Base-by-base conservation (phyloP, 768 basidiomycete genomes). In the Psilocybe cyanescens region DNA sequence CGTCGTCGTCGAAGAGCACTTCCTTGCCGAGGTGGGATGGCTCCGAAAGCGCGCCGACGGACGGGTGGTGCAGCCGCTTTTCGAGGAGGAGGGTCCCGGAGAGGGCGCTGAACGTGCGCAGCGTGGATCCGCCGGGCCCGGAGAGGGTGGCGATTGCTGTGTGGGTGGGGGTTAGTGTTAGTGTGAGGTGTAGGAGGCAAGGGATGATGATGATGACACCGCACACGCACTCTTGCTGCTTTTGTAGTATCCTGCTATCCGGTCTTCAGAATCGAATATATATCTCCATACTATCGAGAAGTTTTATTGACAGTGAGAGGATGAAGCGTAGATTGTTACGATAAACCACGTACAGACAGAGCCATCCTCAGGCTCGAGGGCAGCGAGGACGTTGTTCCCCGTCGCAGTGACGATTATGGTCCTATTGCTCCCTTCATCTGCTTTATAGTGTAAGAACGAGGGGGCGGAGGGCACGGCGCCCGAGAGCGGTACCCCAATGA, bases 361-460 rank as follows among this genome's bases (percentile, higher is more conserved):
- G 1, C 95, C 94, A 66, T 89, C 83, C 8, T 79, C 77, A 6
- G 84, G 81, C 68, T 89, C 81, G 59, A 97, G 65, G 0, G 86
- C 91, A 1, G 89, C 93, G 28, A 97, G 75, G 0, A 96, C 88
- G 73, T 95, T 96, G 68, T 81, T 90, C 41, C 71, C 73, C 0
- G 92, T 93, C 1, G 86, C 86, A 2, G 86, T 83, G 41, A 93
- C 69, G 17, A 94, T 70, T n/a, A 88, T 63, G 62, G 79, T 85
- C 60, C 78, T 71, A 31, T 71, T 70, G 30, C 68, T 71, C 8
- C 29, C 49, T 29, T 35, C 50, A 11, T 16, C 50, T 33, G 44
- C 45, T 12, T 37, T 30, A 35, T 78, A 70, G 37, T 74, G 67
- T 64, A 85, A 83, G 65, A 94, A 87, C 8, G 79, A 72, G 0